Percentiles rank a stretch among this genome's conserved stretches.
These are phyloP conservation scores for Dictyostelium gargantuum DNA, from an alignment of 208 protist genomes.

Conservation along the genomic window DNA sequence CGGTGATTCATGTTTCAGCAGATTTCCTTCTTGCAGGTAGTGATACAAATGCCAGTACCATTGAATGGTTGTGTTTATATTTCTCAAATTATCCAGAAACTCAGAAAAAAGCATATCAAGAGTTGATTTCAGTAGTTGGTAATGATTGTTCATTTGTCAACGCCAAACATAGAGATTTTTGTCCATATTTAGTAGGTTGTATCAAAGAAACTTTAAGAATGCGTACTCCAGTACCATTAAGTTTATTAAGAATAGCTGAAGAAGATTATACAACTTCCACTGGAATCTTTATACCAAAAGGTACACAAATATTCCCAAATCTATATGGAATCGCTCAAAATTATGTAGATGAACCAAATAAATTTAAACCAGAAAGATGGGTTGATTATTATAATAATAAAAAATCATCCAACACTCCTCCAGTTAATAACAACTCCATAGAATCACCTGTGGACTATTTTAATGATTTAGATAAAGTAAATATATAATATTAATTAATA, in stretches of 20 bases:
- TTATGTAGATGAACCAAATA: not conserved
- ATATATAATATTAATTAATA: too few relatives aligned
- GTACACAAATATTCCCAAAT: slow-evolving; percentile 15
- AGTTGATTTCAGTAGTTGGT: not conserved
- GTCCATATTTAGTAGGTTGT: not conserved
- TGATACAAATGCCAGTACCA: not conserved
- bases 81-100: not conserved
- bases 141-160: not conserved
- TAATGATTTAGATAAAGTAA: not conserved
- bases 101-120: slow-evolving; percentile 6
- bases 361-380: slow-evolving; percentile 23
- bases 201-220: not conserved
- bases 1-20: not conserved
- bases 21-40: not conserved
- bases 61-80: not conserved
- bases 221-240: not conserved
- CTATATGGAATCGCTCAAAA: not conserved
- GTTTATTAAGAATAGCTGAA: not conserved
- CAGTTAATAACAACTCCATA: too few relatives aligned
- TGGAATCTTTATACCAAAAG: not conserved
- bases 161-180: not conserved
- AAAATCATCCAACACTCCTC: not conserved
- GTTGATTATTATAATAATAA: not conserved
- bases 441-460: too few relatives aligned
- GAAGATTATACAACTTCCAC: not conserved